These are phyloP conservation scores for Musa schizocarpa DNA, from an alignment of 176 grass and related monocot species.

Conservation along the genomic window DNA sequence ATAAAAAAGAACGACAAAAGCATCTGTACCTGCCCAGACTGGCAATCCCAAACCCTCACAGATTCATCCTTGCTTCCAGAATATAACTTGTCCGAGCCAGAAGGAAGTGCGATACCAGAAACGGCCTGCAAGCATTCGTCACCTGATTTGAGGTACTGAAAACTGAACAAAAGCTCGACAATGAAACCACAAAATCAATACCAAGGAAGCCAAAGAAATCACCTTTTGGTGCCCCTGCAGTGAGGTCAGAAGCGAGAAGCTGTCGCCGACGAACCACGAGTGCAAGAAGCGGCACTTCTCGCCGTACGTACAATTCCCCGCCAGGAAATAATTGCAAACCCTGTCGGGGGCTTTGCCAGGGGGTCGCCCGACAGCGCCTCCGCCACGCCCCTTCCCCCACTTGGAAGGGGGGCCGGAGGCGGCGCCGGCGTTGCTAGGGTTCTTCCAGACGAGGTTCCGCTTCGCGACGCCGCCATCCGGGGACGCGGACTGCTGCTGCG, in stretches of 20 bases:
- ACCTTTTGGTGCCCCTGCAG: slow-evolving; percentile 86
- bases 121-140: slow-evolving; percentile 37
- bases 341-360: slow-evolving; percentile 24
- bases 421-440: slow-evolving; percentile 34
- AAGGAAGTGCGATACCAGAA: slow-evolving; percentile 56
- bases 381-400: slow-evolving; percentile 67
- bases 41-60: slow-evolving; percentile 80
- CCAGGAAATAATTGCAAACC: slow-evolving; percentile 55
- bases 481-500: slow-evolving; percentile 17
- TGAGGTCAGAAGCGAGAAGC: slow-evolving; percentile 54
- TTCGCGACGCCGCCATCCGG: background rate
- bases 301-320: slow-evolving; percentile 57
- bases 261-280: slow-evolving; percentile 57
- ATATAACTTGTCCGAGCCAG: slow-evolving; percentile 89
- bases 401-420: slow-evolving; percentile 28
- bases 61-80: slow-evolving; percentile 87
- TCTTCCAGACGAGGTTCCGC: slow-evolving; percentile 47
- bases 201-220: background rate
- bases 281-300: slow-evolving; percentile 66
- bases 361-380: slow-evolving; percentile 8
- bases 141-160: background rate
- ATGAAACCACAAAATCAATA: background rate
- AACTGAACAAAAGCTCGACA: background rate
- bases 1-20: background rate
- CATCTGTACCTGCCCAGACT: slow-evolving; percentile 77